Evolutionary conservation across 352 stramenopile genomes (phyloP).

Genomic region (Pythium oligandrum): DNA sequence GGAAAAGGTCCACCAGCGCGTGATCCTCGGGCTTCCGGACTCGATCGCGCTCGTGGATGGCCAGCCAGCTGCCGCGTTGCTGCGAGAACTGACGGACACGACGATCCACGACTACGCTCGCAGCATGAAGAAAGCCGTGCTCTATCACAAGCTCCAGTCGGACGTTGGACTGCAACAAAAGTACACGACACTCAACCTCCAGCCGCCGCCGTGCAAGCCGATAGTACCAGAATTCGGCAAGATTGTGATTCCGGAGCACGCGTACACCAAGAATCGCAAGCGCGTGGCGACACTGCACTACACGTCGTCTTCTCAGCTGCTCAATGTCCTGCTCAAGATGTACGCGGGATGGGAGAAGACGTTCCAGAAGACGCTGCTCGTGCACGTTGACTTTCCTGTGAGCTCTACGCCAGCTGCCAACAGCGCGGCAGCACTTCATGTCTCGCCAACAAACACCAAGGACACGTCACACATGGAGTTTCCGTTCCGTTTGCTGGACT

Average conservation of each 20-base stretch:
- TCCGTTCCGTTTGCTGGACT: slow-evolving; percentile 83
- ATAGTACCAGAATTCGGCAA: slow-evolving; percentile 60
- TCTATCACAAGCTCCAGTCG: slow-evolving; percentile 58
- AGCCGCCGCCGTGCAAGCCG: slow-evolving; percentile 22
- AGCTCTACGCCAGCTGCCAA: slow-evolving; percentile 2
- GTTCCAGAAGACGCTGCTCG: slow-evolving; percentile 70
- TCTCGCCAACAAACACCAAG: slow-evolving; percentile 12
- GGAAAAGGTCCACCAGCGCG: slow-evolving; percentile 77
- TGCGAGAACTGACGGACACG: slow-evolving; percentile 84
- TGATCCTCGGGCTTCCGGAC: slow-evolving; percentile 75
- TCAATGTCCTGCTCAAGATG: slow-evolving; percentile 82
- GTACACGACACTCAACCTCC: slow-evolving; percentile 68
- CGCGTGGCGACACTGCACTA: slow-evolving; percentile 42
- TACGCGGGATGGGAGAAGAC: slow-evolving; percentile 89
- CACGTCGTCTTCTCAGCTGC: slow-evolving; percentile 54
- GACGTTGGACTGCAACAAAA: slow-evolving; percentile 55
- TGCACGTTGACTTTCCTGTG: slow-evolving; percentile 51
- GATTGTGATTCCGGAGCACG: slow-evolving; percentile 63
- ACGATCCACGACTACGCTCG: slow-evolving; percentile 88
- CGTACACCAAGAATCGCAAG: slow-evolving; percentile 56
- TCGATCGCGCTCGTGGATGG: slow-evolving; percentile 55
- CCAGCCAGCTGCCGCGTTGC: slow-evolving; percentile 44
- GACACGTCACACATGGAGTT: slow-evolving; percentile 48
- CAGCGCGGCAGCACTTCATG: slow-evolving; percentile 2
- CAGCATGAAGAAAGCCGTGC: slow-evolving; percentile 90